Evolutionary conservation across 2,329 filamentous ascomycete species (phyloP).

Genomic region (Calcarisporium arbuscula): DNA sequence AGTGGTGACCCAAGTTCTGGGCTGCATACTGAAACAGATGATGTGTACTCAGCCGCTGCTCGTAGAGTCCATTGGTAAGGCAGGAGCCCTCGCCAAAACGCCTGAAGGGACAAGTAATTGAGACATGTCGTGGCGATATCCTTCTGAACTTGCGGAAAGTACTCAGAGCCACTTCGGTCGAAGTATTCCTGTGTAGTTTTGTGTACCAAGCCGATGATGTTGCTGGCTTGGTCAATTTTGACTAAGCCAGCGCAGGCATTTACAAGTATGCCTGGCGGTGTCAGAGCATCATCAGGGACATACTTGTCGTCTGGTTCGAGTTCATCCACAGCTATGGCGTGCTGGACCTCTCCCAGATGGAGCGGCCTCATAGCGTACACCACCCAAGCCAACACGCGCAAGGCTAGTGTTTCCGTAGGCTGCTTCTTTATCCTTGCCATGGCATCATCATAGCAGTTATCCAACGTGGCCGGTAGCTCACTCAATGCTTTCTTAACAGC

Average conservation of each 20-base stretch:
- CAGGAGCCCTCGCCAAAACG: slow-evolving; percentile 8
- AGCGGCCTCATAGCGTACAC: slow-evolving; percentile 27
- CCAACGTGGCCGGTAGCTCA: no score
- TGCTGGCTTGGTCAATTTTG: slow-evolving; percentile 28
- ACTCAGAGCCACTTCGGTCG: no score
- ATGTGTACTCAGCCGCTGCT: slow-evolving; percentile 15
- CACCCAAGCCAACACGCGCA: slow-evolving; percentile 32
- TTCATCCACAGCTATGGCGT: slow-evolving; percentile 36
- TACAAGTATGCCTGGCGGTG: no score
- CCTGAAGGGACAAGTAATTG: slow-evolving; percentile 19
- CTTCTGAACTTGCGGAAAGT: slow-evolving; percentile 22
- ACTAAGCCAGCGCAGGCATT: slow-evolving; percentile 35
- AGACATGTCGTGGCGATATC: slow-evolving; percentile 24
- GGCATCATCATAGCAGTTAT: slow-evolving; percentile 35
- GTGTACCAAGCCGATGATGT: slow-evolving; percentile 34
- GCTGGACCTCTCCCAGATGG: slow-evolving; percentile 25
- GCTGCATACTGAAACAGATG: slow-evolving; percentile 24
- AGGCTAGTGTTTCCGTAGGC: slow-evolving; percentile 22
- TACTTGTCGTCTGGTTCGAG: no score
- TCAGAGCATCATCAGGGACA: no score
- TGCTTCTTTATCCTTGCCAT: slow-evolving; percentile 36
- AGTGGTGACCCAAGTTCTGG: slow-evolving; percentile 27
- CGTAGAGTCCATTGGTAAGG: slow-evolving; percentile 11
- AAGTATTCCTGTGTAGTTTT: slow-evolving; percentile 39
- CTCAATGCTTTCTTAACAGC: no score